Evolutionary conservation across 495 filamentous ascomycete species (phyloP).

Genomic region (Tetracladium marchalianum): DNA sequence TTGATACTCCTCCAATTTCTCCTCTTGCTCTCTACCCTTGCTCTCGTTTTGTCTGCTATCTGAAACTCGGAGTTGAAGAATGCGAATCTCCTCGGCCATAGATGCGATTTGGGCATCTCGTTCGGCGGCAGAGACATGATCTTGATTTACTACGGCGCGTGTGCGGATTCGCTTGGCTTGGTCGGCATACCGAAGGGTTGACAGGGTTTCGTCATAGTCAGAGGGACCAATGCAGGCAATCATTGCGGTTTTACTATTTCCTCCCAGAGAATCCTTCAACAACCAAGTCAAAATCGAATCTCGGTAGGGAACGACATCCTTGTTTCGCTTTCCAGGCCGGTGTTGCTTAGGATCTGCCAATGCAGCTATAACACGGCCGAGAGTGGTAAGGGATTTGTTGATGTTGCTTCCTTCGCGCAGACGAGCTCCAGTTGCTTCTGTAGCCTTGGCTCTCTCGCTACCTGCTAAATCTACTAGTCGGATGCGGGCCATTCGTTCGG

Average conservation of each 20-base stretch:
- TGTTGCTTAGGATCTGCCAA: constrained; percentile 70
- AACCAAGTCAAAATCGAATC: constrained; percentile 98
- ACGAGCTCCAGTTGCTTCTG: constrained; percentile 84
- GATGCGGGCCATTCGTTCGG: constrained; percentile 86
- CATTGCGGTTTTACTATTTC: constrained; percentile 97
- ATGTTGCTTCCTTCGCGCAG: constrained; percentile 94
- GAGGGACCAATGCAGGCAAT: constrained; percentile 92
- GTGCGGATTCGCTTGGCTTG: constrained; percentile 97
- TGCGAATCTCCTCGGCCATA: constrained; percentile 88
- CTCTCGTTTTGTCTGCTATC: constrained; percentile 37
- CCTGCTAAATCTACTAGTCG: constrained; percentile 92
- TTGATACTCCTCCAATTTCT: constrained; percentile 88
- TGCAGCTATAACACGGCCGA: constrained; percentile 95
- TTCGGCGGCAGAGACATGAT: constrained; percentile 74
- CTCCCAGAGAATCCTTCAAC: constrained; percentile 87
- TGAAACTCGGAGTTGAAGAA: constrained; percentile 66
- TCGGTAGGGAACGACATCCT: constrained; percentile 81
- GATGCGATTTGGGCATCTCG: constrained; percentile 86
- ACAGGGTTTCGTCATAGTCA: constrained; percentile 96
- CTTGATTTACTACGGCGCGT: constrained; percentile 92
- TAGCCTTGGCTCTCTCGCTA: constrained; percentile 88
- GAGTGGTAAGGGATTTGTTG: constrained; percentile 94
- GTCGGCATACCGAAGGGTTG: constrained; percentile 91
- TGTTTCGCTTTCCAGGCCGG: constrained; percentile 41
- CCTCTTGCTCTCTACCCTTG: constrained; percentile 43